phyloP scores from a whole-genome alignment of 768 basidiomycete genomes.

The Sutorius australiensis region DNA sequence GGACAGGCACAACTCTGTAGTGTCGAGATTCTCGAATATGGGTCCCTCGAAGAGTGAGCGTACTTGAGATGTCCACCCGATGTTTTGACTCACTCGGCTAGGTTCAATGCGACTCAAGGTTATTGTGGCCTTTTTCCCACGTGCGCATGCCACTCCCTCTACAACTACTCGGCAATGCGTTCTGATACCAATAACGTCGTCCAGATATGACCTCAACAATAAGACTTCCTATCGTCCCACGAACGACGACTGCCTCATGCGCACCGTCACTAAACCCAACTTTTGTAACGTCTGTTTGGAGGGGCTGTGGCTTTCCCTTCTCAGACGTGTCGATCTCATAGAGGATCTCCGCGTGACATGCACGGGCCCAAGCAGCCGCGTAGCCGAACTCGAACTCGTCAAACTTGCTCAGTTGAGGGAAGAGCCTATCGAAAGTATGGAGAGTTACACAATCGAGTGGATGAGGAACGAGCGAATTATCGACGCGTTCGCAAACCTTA shows the following conservation, averaged over 20 bases:
- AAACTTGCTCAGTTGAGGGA: conserved; percentile 57
- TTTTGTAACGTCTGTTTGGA: conserved; percentile 76
- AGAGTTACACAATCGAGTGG: conserved; percentile 60
- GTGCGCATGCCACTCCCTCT: conserved; percentile 36
- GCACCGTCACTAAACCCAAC: conserved; percentile 60
- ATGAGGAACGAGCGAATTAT: conserved; percentile 43
- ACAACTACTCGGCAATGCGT: not conserved
- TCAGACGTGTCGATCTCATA: conserved; percentile 57
- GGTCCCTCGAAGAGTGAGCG: conserved; percentile 52
- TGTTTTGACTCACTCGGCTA: conserved; percentile 24
- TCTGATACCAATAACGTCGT: not conserved
- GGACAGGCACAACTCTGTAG: conserved; percentile 73
- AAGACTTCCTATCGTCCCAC: conserved; percentile 74
- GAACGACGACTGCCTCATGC: conserved; percentile 82
- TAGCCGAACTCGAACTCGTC: conserved; percentile 49
- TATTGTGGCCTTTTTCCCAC: conserved; percentile 72
- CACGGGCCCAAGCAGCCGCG: conserved; percentile 26
- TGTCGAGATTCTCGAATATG: conserved; percentile 70
- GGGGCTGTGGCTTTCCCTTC: conserved; percentile 66
- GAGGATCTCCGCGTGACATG: conserved; percentile 49
- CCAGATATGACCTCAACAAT: conserved; percentile 56
- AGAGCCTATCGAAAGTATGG: conserved; percentile 27
- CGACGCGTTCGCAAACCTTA: conserved; percentile 47
- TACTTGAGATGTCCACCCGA: not conserved
- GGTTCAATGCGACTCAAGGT: conserved; percentile 56